Evolutionary conservation across 2,329 filamentous ascomycete species (phyloP).

Genomic region (Epicoccum nigrum): DNA sequence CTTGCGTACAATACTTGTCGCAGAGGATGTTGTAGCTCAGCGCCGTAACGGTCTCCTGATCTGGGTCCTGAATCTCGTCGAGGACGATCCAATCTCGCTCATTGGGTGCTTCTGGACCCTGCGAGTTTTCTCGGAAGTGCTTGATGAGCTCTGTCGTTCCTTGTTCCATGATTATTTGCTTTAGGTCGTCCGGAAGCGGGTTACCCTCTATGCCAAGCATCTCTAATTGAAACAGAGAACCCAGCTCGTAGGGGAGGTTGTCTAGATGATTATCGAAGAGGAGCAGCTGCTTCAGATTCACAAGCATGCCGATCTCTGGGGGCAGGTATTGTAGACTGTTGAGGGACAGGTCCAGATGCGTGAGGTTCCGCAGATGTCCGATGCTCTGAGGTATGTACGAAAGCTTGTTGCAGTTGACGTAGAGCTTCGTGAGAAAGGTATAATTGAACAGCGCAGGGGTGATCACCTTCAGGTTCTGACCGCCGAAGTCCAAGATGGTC

Average conservation of each 20-base stretch:
- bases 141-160: constrained; percentile 86
- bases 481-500: constrained; percentile 92
- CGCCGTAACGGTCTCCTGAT: constrained; percentile 74
- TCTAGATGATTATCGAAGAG: constrained; percentile 91
- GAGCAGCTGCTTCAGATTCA: constrained; percentile 82
- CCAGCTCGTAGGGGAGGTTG: constrained; percentile 82
- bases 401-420: constrained; percentile 92
- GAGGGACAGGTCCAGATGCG: constrained; percentile 83
- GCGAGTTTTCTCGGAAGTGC: constrained; percentile 81
- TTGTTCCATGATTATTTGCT: constrained; percentile 82
- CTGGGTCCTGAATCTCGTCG: constrained; percentile 58
- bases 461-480: constrained; percentile 89
- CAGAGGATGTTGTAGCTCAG: constrained; percentile 96
- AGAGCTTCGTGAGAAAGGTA: constrained; percentile 86
- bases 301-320: constrained; percentile 94
- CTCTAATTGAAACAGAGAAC: constrained; percentile 86
- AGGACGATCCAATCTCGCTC: constrained; percentile 81
- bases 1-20: constrained; percentile 85
- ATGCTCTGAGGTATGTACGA: constrained; percentile 79
- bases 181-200: constrained; percentile 75
- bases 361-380: constrained; percentile 80
- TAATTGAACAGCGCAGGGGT: constrained; percentile 82
- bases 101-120: constrained; percentile 76
- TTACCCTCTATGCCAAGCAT: constrained; percentile 93
- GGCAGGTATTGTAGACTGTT: constrained; percentile 85